Percentiles rank a stretch among this genome's conserved stretches.
phyloP scores from a whole-genome alignment of 768 basidiomycete species.

The Agaricus subrufescens region DNA sequence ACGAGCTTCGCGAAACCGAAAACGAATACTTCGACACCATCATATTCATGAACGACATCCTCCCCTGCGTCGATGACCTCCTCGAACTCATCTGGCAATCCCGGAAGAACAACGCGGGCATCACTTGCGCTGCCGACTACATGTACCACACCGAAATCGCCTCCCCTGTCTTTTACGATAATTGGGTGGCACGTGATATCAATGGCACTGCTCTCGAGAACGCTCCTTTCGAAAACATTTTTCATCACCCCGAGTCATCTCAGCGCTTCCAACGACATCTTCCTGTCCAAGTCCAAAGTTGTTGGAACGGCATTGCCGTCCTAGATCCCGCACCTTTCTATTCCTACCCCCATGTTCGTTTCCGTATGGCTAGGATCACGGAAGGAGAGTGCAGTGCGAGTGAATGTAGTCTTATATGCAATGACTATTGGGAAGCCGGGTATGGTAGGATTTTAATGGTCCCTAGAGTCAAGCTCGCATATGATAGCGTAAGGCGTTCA shows the following conservation, averaged over 20 bases:
- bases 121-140: conserved; percentile 97
- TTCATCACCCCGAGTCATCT: conserved; percentile 76
- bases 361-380: conserved; percentile 89
- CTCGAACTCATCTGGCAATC: conserved; percentile 98
- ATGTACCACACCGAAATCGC: conserved; percentile 98
- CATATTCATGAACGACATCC: conserved; percentile 99
- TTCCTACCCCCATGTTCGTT: conserved; percentile 81
- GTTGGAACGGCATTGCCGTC: conserved; percentile 98
- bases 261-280: conserved; percentile 87
- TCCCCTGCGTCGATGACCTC: conserved; percentile 96
- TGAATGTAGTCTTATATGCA: conserved; percentile 96
- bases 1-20: conserved; percentile 87
- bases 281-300: conserved; percentile 94
- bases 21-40: conserved; percentile 96
- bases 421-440: conserved; percentile 96
- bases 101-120: conserved; percentile 90
- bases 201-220: conserved; percentile 99
- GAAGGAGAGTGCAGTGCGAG: conserved; percentile 93
- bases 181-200: conserved; percentile 98
- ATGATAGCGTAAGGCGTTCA: conserved; percentile 64
- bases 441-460: conserved; percentile 99
- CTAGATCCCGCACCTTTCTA: conserved; percentile 97
- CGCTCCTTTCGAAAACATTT: conserved; percentile 91
- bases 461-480: conserved; percentile 92
- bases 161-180: conserved; percentile 94